Conservation (phyloP, 805 yeast species). For the Cyberlindnera petersonii region DNA sequence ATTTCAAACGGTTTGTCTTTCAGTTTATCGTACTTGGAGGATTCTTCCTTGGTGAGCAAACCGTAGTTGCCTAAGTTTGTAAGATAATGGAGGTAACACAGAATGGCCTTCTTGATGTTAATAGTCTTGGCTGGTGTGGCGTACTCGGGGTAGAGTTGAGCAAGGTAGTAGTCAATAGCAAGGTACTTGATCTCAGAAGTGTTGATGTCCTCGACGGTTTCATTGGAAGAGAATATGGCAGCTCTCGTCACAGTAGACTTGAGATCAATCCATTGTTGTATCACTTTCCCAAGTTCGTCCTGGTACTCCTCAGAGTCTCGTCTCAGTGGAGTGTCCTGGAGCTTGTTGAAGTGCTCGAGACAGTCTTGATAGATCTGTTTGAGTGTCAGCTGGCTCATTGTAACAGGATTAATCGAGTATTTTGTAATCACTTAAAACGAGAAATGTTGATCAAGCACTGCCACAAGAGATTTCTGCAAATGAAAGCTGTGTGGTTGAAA, state of each 20-base stretch:
- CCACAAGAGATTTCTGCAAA: too few species aligned
- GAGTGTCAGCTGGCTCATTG: slow-evolving; percentile 13
- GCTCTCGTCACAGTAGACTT: slow-evolving; percentile 41
- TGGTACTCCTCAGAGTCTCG: slow-evolving; percentile 44
- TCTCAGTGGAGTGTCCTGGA: slow-evolving; percentile 27
- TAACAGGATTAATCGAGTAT: background rate
- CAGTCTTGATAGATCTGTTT: slow-evolving; percentile 9
- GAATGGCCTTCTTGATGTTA: slow-evolving; percentile 40
- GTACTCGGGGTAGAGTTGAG: slow-evolving; percentile 30
- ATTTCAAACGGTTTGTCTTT: slow-evolving; percentile 33
- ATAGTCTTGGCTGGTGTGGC: slow-evolving; percentile 28
- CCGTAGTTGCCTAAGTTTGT: slow-evolving; percentile 42
- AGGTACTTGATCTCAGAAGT: slow-evolving; percentile 61
- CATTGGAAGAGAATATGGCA: slow-evolving; percentile 68
- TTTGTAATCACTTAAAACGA: background rate
- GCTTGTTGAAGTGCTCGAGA: background rate
- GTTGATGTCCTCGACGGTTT: slow-evolving; percentile 61
- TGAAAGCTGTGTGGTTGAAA: too few species aligned
- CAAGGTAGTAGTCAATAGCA: slow-evolving; percentile 57
- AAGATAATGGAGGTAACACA: slow-evolving; percentile 42
- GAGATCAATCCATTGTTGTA: slow-evolving; percentile 43
- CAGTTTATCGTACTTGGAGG: slow-evolving; percentile 34
- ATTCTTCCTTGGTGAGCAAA: slow-evolving; percentile 38
- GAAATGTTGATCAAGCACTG: too few species aligned
- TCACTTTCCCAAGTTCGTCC: slow-evolving; percentile 30